Conservation (phyloP, 78 protist genomes). For the Dictyostelium citrinum region DNA sequence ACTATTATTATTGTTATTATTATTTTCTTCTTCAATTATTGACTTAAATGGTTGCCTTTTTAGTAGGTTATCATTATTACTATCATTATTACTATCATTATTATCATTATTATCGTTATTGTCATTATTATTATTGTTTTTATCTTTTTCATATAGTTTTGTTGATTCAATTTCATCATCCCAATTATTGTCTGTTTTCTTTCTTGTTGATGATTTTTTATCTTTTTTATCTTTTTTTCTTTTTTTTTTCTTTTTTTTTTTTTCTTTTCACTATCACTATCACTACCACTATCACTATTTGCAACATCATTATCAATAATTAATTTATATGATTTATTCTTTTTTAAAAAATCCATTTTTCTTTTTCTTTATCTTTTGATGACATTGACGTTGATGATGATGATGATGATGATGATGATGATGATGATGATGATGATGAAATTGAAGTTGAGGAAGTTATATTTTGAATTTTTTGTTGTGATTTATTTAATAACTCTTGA, state of each 20-base stretch:
- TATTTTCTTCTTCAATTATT: constrained; percentile 10
- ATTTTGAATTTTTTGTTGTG: neutral
- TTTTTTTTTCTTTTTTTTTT: constrained; percentile 4
- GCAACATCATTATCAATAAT: neutral
- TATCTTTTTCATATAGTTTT: neutral
- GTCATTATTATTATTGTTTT: neutral
- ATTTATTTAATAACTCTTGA: constrained; percentile 10
- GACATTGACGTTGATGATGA: neutral
- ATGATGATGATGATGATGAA: neutral
- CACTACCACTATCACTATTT: neutral
- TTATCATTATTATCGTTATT: neutral
- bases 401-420: neutral
- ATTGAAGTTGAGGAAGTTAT: neutral
- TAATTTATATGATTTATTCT: constrained; percentile 53
- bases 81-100: neutral
- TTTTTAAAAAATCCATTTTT: constrained; percentile 13
- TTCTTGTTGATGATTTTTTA: neutral
- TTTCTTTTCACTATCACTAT: constrained; percentile 23
- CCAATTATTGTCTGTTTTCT: neutral
- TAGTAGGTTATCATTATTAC: neutral
- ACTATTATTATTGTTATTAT: neutral
- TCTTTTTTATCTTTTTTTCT: constrained; percentile 4
- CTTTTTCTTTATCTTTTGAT: constrained; percentile 15
- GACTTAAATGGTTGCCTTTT: constrained; percentile 5
- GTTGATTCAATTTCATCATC: neutral